Evolutionary conservation across 768 basidiomycete genomes (phyloP).

Genomic region (Pulveroboletus sp.): DNA sequence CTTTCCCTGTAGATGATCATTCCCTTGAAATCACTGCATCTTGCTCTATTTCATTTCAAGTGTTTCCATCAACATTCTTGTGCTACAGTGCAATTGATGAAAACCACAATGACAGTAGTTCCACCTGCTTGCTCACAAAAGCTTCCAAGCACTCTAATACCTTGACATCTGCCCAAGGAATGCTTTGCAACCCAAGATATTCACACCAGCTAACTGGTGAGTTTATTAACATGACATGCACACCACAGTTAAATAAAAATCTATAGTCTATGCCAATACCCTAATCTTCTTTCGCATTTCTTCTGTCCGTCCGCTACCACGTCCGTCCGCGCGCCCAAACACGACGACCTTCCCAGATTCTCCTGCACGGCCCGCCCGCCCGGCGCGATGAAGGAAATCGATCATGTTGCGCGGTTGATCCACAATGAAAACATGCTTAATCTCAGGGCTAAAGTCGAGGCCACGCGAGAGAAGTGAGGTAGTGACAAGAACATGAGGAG

Average conservation of each 20-base stretch:
- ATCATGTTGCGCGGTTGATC: conserved; percentile 88
- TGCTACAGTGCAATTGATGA: too few relatives aligned
- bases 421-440: conserved; percentile 80
- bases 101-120: too few relatives aligned
- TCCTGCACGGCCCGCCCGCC: conserved; percentile 75
- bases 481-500: conserved; percentile 73
- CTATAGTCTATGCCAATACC: conserved; percentile 25
- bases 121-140: too few relatives aligned
- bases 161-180: not conserved
- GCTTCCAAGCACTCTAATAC: too few relatives aligned
- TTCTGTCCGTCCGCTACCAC: conserved; percentile 51
- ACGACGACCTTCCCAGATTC: conserved; percentile 65
- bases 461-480: conserved; percentile 90
- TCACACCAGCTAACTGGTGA: not conserved
- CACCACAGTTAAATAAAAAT: not conserved
- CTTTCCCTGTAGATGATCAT: too few relatives aligned
- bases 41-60: too few relatives aligned
- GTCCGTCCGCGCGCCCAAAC: conserved; percentile 65
- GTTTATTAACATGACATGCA: not conserved
- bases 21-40: too few relatives aligned
- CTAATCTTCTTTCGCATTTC: conserved; percentile 49
- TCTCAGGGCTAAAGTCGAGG: conserved; percentile 75
- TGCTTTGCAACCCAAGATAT: not conserved
- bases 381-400: conserved; percentile 90
- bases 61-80: too few relatives aligned